These are phyloP conservation scores for Choanephora cucurbitarum DNA, from an alignment of 371 early-diverging fungal genomes.

Conservation along the genomic window DNA sequence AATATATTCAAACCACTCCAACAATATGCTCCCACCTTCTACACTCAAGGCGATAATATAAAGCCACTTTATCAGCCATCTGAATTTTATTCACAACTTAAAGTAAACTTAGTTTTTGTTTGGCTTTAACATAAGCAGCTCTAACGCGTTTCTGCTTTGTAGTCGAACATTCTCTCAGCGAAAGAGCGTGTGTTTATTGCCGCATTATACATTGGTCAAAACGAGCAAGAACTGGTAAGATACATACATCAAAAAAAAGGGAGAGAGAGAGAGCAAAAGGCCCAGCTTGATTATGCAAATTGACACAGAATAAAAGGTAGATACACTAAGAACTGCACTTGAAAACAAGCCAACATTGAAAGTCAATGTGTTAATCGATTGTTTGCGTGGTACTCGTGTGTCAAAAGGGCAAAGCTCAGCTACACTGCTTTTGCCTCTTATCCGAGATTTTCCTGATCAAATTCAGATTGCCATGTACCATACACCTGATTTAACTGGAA, in stretches of 20 bases:
- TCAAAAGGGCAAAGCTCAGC: conserved; percentile 68
- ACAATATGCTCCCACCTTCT: conserved; percentile 31
- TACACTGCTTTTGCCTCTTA: conserved; percentile 67
- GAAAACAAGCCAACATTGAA: conserved; percentile 50
- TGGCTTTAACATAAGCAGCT: background rate
- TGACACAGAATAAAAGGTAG: conserved; percentile 43
- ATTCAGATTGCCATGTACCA: conserved; percentile 79
- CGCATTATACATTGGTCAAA: conserved; percentile 87
- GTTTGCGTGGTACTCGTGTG: conserved; percentile 82
- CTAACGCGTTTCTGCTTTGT: conserved; percentile 2
- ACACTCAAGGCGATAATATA: conserved; percentile 33
- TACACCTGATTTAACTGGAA: conserved; percentile 79
- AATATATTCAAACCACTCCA: conserved; percentile 22
- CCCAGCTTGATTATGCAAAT: background rate
- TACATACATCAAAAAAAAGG: background rate
- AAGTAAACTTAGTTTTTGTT: conserved; percentile 13
- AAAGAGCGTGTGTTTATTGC: conserved; percentile 77
- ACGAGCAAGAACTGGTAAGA: conserved; percentile 77
- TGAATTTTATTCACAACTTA: conserved; percentile 49
- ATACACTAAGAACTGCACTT: conserved; percentile 61
- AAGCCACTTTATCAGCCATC: conserved; percentile 47
- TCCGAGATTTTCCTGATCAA: conserved; percentile 66
- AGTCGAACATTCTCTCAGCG: conserved; percentile 68
- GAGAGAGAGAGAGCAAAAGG: background rate
- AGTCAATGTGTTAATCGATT: conserved; percentile 82